A percentile compares a stretch with the other conserved stretches of the same genome.
These are phyloP conservation scores for Macroventuria anomochaeta DNA, from an alignment of 2,329 filamentous ascomycete species.

Conservation along the genomic window DNA sequence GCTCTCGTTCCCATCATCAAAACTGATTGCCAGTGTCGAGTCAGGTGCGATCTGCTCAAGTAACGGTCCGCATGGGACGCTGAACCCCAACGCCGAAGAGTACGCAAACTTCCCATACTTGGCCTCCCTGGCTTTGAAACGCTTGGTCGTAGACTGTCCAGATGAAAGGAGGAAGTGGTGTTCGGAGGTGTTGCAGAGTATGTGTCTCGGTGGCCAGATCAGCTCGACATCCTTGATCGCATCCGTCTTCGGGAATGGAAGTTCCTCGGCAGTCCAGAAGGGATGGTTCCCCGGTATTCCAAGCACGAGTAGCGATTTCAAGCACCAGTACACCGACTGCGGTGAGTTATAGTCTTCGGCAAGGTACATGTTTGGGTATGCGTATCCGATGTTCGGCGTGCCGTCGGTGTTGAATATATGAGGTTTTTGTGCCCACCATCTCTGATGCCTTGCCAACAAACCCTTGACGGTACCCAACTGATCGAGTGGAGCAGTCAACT, in stretches of 20 bases:
- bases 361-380: constrained; percentile 59
- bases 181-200: constrained; percentile 47
- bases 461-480: constrained; percentile 51
- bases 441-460: constrained; percentile 54
- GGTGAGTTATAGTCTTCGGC: constrained; percentile 62
- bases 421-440: constrained; percentile 53
- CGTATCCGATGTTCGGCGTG: constrained; percentile 54
- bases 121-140: constrained; percentile 25
- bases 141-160: constrained; percentile 19
- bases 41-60: constrained; percentile 41
- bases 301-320: constrained; percentile 55
- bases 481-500: constrained; percentile 44
- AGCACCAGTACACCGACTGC: constrained; percentile 59
- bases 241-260: constrained; percentile 29
- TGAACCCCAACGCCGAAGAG: constrained; percentile 57
- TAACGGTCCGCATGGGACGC: constrained; percentile 50
- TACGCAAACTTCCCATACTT: constrained; percentile 40
- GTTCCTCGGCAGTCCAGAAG: constrained; percentile 54
- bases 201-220: constrained; percentile 47
- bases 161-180: constrained; percentile 26
- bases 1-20: constrained; percentile 24
- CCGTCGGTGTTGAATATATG: constrained; percentile 56
- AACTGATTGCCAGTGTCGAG: constrained; percentile 28
- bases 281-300: constrained; percentile 40
- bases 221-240: constrained; percentile 12